Conservation (phyloP, 495 filamentous ascomycete genomes). For the Antarctomyces pellizariae region DNA sequence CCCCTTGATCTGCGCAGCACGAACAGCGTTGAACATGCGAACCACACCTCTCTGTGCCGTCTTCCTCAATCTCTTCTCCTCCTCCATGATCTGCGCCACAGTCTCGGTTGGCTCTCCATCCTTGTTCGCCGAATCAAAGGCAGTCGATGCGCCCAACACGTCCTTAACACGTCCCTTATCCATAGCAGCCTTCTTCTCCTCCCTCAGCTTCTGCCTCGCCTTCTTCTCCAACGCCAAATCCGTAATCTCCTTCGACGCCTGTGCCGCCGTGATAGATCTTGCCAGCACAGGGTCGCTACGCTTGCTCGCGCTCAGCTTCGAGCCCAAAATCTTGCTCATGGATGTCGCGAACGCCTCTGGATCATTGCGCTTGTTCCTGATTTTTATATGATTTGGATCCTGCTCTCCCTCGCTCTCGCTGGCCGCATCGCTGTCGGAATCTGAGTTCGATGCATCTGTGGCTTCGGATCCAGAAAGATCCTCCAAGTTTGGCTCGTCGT, state of each 20-base stretch:
- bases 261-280: slow-evolving; percentile 43
- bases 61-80: slow-evolving; percentile 62
- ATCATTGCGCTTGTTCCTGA: slow-evolving; percentile 60
- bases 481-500: slow-evolving; percentile 18
- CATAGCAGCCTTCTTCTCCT: slow-evolving; percentile 55
- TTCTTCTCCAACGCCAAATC: slow-evolving; percentile 60
- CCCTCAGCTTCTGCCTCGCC: slow-evolving; percentile 51
- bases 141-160: slow-evolving; percentile 32
- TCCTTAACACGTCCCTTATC: slow-evolving; percentile 79
- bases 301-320: slow-evolving; percentile 59
- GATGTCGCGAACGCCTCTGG: slow-evolving; percentile 73
- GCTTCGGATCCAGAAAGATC: slow-evolving; percentile 18
- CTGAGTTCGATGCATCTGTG: slow-evolving; percentile 15
- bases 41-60: slow-evolving; percentile 80
- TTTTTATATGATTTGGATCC: slow-evolving; percentile 14
- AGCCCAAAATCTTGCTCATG: slow-evolving; percentile 70
- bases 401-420: slow-evolving; percentile 17
- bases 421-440: slow-evolving; percentile 15
- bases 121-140: slow-evolving; percentile 19
- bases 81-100: slow-evolving; percentile 38
- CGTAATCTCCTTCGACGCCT: slow-evolving; percentile 36
- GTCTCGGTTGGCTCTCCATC: slow-evolving; percentile 17
- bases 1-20: slow-evolving; percentile 70
- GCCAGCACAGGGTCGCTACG: slow-evolving; percentile 76
- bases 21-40: slow-evolving; percentile 86